Conservation (phyloP, 106 monocot genomes). For the Cymbidium sinense region DNA sequence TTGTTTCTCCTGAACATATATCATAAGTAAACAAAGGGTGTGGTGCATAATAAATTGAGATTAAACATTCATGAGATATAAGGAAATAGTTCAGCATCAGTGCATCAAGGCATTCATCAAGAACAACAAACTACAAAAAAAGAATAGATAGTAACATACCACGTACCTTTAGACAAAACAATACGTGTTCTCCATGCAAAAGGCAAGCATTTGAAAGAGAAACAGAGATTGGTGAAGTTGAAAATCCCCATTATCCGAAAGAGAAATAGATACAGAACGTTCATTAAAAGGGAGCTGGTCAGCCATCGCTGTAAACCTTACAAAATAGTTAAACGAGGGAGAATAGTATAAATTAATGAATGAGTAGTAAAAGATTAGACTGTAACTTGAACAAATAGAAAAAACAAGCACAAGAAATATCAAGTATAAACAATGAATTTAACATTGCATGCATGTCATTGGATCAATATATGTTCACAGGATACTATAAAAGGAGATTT, state of each 20-base stretch:
- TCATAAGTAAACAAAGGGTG: not conserved
- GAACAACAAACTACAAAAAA: too few species aligned
- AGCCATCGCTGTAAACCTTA: constrained; percentile 23
- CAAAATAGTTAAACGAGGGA: constrained; percentile 8
- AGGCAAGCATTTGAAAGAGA: constrained; percentile 32
- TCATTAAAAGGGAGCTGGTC: constrained; percentile 21
- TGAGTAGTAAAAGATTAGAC: not conserved
- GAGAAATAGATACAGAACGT: constrained; percentile 32
- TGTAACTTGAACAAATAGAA: not conserved
- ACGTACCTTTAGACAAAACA: constrained; percentile 47
- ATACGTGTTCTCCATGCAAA: constrained; percentile 72
- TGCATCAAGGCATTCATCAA: too few species aligned
- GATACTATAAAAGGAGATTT: not conserved
- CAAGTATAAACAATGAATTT: not conserved
- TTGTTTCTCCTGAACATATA: not conserved
- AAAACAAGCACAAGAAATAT: not conserved
- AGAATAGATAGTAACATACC: too few species aligned
- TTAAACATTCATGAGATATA: not conserved
- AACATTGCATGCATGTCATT: not conserved
- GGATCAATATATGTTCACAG: not conserved
- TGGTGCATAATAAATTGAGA: not conserved
- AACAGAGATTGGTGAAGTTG: constrained; percentile 53
- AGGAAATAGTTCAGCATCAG: not conserved
- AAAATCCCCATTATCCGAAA: constrained; percentile 33
- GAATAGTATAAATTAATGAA: not conserved